Conservation (phyloP, 192 early-diverging fungal genomes). For the Obelidium mucronatum region DNA sequence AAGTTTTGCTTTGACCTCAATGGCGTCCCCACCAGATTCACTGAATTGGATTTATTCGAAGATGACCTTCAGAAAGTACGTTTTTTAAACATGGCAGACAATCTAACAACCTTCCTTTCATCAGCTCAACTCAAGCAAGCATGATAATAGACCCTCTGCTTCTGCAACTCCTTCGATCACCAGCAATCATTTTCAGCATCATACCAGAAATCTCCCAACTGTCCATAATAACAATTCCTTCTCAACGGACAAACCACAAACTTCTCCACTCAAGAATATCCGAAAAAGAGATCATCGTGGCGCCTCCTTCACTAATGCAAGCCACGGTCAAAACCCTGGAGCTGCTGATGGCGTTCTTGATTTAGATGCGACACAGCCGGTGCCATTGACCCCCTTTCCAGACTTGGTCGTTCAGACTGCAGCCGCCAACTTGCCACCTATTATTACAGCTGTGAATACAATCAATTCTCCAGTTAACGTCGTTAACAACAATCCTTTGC, state of each 20-base stretch:
- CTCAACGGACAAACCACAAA: background rate
- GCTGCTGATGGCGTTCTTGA: background rate
- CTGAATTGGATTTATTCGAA: constrained; percentile 65
- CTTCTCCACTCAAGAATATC: constrained; percentile 7
- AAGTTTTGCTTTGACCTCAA: constrained; percentile 82
- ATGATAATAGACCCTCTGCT: background rate
- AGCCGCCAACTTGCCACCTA: background rate
- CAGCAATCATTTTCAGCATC: constrained; percentile 30
- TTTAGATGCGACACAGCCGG: background rate
- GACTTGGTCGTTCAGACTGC: constrained; percentile 3
- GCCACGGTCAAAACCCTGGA: no score
- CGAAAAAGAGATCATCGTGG: constrained; percentile 7
- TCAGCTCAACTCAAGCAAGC: no score
- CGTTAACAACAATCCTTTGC: background rate
- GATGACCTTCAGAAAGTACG: constrained; percentile 50
- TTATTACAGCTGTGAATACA: background rate
- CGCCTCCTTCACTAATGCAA: background rate
- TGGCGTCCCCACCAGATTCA: constrained; percentile 75
- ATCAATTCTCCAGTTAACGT: background rate
- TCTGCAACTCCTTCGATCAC: background rate
- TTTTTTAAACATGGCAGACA: no score
- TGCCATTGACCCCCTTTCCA: constrained; percentile 25
- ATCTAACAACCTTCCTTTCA: no score
- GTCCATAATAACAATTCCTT: background rate
- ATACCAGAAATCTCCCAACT: background rate